A percentile compares a stretch with the other conserved stretches of the same genome.
Conservation (phyloP, 345 rosid genomes). For the Eutrema japonicum region DNA sequence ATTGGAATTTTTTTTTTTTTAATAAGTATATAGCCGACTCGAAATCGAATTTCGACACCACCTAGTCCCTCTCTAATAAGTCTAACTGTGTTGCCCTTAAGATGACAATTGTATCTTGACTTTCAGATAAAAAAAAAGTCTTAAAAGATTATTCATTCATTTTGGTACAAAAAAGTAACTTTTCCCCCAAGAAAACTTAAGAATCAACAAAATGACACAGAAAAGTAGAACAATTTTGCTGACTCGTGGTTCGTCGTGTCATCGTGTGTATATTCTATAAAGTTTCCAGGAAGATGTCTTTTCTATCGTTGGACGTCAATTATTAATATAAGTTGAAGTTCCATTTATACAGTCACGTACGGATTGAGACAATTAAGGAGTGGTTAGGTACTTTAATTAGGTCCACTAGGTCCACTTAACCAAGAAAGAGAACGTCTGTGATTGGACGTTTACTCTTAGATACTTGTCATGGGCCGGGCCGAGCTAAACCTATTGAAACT, state of each 20-base stretch:
- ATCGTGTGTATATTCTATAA: not conserved
- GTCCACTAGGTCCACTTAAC: constrained; percentile 1
- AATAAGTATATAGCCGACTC: not conserved
- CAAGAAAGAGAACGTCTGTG: not conserved
- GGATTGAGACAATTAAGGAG: not conserved
- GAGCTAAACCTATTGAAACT: too few species aligned
- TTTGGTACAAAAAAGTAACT: not conserved
- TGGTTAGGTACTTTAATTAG: not conserved
- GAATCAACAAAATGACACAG: not conserved
- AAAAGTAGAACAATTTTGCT: not conserved
- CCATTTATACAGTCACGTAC: not conserved
- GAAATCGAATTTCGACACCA: not conserved
- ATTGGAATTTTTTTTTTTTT: not conserved
- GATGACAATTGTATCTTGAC: not conserved
- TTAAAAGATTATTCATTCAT: too few species aligned
- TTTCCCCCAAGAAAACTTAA: not conserved
- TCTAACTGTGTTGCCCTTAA: not conserved
- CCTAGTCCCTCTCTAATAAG: not conserved
- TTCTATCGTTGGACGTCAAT: not conserved
- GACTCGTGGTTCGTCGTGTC: not conserved
- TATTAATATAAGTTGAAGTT: not conserved
- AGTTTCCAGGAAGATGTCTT: not conserved
- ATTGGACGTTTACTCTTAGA: not conserved
- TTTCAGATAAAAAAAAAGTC: not conserved
- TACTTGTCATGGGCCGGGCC: not conserved